Conservation (phyloP, 306 rosid genomes). For the Inga oerstediana region DNA sequence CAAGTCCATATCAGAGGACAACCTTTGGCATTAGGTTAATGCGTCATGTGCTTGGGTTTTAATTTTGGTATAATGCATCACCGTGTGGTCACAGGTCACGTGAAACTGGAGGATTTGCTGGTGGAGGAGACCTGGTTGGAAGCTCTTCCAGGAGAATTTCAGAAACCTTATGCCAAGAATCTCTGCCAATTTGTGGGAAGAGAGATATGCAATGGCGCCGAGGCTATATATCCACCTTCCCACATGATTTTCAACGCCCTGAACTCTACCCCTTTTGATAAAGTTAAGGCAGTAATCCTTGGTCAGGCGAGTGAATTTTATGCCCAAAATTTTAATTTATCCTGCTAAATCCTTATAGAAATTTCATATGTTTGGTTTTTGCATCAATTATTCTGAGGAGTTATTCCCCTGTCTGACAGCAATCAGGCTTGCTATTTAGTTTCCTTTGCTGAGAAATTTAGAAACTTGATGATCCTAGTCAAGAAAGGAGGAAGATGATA, state of each 20-base stretch:
- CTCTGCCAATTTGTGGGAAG: slow-evolving; percentile 69
- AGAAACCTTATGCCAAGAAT: slow-evolving; percentile 69
- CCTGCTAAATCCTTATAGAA: neutral
- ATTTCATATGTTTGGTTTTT: neutral
- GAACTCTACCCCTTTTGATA: slow-evolving; percentile 77
- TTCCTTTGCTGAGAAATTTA: neutral
- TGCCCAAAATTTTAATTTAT: neutral
- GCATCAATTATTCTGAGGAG: neutral
- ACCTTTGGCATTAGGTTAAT: neutral
- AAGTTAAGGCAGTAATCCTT: slow-evolving; percentile 81
- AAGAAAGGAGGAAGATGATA: no score
- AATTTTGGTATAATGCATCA: neutral
- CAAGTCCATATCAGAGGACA: neutral
- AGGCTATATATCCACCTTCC: slow-evolving; percentile 71
- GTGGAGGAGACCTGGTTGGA: slow-evolving; percentile 85
- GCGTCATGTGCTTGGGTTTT: neutral
- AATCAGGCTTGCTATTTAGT: neutral
- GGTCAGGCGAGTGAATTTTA: slow-evolving; percentile 53
- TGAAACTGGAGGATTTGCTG: slow-evolving; percentile 70
- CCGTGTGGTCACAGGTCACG: slow-evolving; percentile 14
- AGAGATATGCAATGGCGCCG: slow-evolving; percentile 45
- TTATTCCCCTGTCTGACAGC: neutral
- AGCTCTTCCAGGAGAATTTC: slow-evolving; percentile 65
- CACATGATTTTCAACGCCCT: slow-evolving; percentile 91
- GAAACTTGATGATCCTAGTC: neutral